phyloP scores from a whole-genome alignment of 2,329 filamentous ascomycete species.

The Dactylellina parvicollis region DNA sequence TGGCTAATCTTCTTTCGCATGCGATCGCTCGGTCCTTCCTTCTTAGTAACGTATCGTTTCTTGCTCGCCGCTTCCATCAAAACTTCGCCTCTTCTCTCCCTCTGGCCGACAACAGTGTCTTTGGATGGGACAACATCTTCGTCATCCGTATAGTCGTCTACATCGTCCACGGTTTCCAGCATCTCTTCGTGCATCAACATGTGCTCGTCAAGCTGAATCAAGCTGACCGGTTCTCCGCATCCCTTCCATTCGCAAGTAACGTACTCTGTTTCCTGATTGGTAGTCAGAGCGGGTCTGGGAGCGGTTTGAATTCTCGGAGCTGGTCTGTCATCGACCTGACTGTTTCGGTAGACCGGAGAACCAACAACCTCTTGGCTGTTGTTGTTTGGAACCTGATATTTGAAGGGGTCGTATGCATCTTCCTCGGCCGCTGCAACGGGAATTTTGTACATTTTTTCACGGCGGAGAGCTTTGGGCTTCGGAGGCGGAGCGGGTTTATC shows the following conservation, averaged over 20 bases:
- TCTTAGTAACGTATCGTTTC: slow-evolving; percentile 33
- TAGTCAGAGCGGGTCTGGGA: neutral
- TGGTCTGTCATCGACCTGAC: neutral
- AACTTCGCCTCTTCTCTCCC: slow-evolving; percentile 33
- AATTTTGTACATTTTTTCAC: neutral
- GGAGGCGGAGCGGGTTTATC: slow-evolving; percentile 19
- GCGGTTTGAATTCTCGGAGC: neutral
- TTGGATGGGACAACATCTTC: neutral
- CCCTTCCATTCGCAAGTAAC: slow-evolving; percentile 39
- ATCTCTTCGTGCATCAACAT: slow-evolving; percentile 30
- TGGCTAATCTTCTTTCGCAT: slow-evolving; percentile 35
- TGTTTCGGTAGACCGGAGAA: slow-evolving; percentile 17
- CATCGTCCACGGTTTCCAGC: slow-evolving; percentile 18
- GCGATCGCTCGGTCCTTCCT: slow-evolving; percentile 35
- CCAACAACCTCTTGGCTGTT: slow-evolving; percentile 43
- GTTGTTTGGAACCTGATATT: slow-evolving; percentile 43
- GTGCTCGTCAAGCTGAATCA: slow-evolving; percentile 36
- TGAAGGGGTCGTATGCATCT: slow-evolving; percentile 40
- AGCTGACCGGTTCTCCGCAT: slow-evolving; percentile 45
- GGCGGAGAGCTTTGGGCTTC: slow-evolving; percentile 5
- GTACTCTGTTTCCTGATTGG: slow-evolving; percentile 23
- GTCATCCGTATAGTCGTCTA: slow-evolving; percentile 9
- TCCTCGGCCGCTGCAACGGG: slow-evolving; percentile 20
- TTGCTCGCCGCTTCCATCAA: slow-evolving; percentile 43
- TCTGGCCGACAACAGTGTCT: slow-evolving; percentile 2